Evolutionary conservation across 1,284 basidiomycete species (phyloP).

Genomic region (Phenoliferia sp.): DNA sequence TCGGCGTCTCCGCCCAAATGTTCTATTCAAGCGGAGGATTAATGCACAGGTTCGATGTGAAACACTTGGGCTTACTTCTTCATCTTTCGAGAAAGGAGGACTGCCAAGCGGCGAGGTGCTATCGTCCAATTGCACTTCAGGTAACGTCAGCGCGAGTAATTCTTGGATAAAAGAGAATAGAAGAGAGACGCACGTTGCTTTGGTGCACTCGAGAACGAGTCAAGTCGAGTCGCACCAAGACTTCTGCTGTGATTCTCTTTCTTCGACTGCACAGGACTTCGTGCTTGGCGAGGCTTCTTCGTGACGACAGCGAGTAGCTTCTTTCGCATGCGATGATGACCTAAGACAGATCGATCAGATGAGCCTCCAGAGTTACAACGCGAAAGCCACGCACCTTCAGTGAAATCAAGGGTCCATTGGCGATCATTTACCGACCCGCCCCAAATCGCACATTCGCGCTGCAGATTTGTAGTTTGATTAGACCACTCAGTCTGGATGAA

Average conservation of each 20-base stretch:
- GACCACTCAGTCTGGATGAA: slow-evolving; percentile 8
- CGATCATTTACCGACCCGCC: neutral
- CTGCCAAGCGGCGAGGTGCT: neutral
- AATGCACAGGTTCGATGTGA: too few relatives aligned
- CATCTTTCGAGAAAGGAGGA: neutral
- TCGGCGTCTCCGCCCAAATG: neutral
- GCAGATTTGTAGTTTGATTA: neutral
- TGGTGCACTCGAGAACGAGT: neutral
- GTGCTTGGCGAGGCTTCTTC: neutral
- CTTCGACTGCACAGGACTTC: neutral
- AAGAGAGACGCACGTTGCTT: neutral
- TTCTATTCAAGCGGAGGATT: neutral
- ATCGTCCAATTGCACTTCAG: neutral
- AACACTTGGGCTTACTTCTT: too few relatives aligned
- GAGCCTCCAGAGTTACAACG: neutral
- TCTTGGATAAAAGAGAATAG: neutral
- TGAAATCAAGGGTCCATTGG: slow-evolving; percentile 12
- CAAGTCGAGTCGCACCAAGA: neutral
- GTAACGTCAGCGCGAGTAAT: neutral
- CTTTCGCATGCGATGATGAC: slow-evolving; percentile 15
- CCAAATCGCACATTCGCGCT: slow-evolving; percentile 9
- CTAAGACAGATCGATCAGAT: neutral
- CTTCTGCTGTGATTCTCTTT: neutral
- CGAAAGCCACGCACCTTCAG: slow-evolving; percentile 5
- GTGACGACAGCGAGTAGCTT: slow-evolving; percentile 9